These are phyloP conservation scores for Solanum virginianum DNA, from an alignment of 257 asterid genomes.

Conservation along the genomic window DNA sequence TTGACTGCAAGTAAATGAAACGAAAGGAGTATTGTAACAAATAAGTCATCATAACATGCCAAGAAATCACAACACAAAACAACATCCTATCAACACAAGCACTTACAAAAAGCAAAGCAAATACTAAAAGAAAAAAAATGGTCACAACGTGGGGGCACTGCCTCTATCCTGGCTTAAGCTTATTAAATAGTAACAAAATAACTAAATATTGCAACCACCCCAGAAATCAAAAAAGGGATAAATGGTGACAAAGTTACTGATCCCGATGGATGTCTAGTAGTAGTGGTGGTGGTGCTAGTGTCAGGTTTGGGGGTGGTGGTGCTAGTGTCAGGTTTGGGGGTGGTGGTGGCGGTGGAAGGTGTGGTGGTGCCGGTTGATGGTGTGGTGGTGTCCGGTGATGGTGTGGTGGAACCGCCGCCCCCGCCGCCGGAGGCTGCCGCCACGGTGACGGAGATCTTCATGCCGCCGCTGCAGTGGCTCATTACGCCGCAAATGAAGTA, in stretches of 20 bases:
- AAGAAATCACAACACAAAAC: not conserved
- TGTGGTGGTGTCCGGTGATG: slow-evolving; percentile 3
- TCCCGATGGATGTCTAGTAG: slow-evolving; percentile 1
- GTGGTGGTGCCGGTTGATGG: not conserved
- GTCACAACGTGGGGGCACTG: slow-evolving; percentile 23
- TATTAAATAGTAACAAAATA: not conserved
- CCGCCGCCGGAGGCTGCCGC: slow-evolving; percentile 5
- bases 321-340: not conserved
- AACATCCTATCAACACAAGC: not conserved
- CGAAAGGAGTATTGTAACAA: not conserved
- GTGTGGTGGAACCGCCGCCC: not conserved
- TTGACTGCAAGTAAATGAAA: not conserved
- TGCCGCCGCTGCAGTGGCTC: slow-evolving; percentile 64
- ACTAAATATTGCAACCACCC: not conserved
- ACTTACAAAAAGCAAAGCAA: not conserved
- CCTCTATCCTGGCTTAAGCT: slow-evolving; percentile 10
- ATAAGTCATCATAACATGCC: not conserved
- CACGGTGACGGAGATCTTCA: slow-evolving; percentile 47
- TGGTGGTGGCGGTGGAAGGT: not conserved
- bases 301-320: not conserved
- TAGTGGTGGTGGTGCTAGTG: not conserved
- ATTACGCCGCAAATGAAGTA: slow-evolving; percentile 50
- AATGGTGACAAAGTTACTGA: not conserved
- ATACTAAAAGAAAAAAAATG: not conserved
- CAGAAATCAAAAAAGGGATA: not conserved